These are phyloP conservation scores for Ampelomyces quisqualis DNA, from an alignment of 2,329 filamentous ascomycete species.

Conservation along the genomic window DNA sequence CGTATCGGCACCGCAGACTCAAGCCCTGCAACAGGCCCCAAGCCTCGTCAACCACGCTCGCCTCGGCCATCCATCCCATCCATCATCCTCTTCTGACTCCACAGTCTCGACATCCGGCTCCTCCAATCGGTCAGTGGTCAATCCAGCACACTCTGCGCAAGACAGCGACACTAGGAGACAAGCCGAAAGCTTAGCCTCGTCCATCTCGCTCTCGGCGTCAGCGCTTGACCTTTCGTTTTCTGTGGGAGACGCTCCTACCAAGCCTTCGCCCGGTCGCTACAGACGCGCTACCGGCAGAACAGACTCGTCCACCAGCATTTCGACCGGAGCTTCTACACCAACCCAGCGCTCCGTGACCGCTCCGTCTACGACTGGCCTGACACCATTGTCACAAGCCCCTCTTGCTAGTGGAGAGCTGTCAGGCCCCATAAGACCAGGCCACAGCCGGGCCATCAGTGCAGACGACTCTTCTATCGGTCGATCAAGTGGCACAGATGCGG, in stretches of 20 bases:
- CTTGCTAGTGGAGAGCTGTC: slow-evolving; percentile 42
- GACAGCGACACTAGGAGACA: slow-evolving; percentile 51
- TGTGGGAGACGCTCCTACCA: slow-evolving; percentile 59
- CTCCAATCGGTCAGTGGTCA: slow-evolving; percentile 50
- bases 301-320: slow-evolving; percentile 48
- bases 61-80: slow-evolving; percentile 41
- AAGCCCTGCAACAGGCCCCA: slow-evolving; percentile 37
- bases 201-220: slow-evolving; percentile 54
- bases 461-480: slow-evolving; percentile 70
- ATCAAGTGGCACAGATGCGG: slow-evolving; percentile 61
- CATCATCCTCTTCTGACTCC: slow-evolving; percentile 47
- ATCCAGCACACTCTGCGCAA: slow-evolving; percentile 45
- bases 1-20: slow-evolving; percentile 54
- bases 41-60: slow-evolving; percentile 26
- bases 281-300: slow-evolving; percentile 64
- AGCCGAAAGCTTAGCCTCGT: slow-evolving; percentile 45
- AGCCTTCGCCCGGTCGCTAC: slow-evolving; percentile 80
- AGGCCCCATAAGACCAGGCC: slow-evolving; percentile 46
- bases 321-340: slow-evolving; percentile 28
- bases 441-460: slow-evolving; percentile 60
- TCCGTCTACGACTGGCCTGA: slow-evolving; percentile 48
- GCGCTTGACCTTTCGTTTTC: slow-evolving; percentile 58
- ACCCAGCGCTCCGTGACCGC: slow-evolving; percentile 40
- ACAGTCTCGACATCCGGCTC: slow-evolving; percentile 53
- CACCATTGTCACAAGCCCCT: slow-evolving; percentile 58